Base-by-base conservation (phyloP, 495 filamentous ascomycete species). In the Penicillium fimorum region DNA sequence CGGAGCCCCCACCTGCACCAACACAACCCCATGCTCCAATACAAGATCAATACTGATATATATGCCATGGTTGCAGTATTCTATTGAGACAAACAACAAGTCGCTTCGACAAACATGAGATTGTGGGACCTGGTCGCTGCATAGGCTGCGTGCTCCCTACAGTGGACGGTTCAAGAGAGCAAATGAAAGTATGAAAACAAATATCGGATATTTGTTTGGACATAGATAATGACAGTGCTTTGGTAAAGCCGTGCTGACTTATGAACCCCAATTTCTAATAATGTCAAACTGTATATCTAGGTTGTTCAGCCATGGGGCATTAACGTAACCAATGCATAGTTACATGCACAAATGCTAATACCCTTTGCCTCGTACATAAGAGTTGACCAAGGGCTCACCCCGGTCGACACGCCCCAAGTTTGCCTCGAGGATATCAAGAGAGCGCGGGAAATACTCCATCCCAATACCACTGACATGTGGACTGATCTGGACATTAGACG, bases 381-480 rank as follows among this genome's bases (percentile, higher is more conserved):
- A 63, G 73, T 96, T 96, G 25, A 91, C 71, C 64, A 92, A 71
- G 38, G 70, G 66, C 69, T 79, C 76, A 17, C 87, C 89, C 62
- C 78, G 77, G 45, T 78, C 75, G 59, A 84, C 35, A 55, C 79
- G 72, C 50, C 72, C 72, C 43, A 93, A 57, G 71, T 94, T 95
- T 44, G 75, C 65, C 25, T 76, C 74, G 27, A 90, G 56, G 12
- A 95, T 77, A 61, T 77, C 72, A 56, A 89, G 69, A 32, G 82
- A 77, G 4, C 90, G 74, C 38, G 79, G 68, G 10, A 76, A 70
- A 73, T 92, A 89, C 45, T 77, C 76, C 15, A 63, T 70, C 6
- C 83, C 84, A 46, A 77, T 44, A 2, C 86, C 82, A 69, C 88
- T 90, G 17, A 91, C 71, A 79, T 96, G 91, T 30, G 91, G 91